Percentiles rank a stretch among this genome's conserved stretches.
Conservation (phyloP, 139 green algal genomes). For the Astrephomene gubernaculifera region DNA sequence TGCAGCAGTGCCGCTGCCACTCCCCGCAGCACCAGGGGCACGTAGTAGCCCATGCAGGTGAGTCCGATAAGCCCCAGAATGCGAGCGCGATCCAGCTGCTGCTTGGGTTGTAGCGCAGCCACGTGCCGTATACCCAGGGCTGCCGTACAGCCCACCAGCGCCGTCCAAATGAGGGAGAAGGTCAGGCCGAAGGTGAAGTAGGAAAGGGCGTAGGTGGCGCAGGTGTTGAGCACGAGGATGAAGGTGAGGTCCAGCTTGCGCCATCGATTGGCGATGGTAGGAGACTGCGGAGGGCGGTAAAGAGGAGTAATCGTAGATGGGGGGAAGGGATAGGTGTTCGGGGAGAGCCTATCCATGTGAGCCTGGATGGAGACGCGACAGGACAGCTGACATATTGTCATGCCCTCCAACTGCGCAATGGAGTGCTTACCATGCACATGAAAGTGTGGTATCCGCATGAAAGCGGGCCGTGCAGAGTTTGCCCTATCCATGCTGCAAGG, state of each 20-base stretch:
- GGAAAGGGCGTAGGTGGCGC: constrained; percentile 40
- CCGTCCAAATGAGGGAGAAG: not conserved
- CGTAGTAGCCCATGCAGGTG: constrained; percentile 42
- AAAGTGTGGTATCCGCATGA: constrained; percentile 36
- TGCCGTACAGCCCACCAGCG: not conserved
- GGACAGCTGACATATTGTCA: no score
- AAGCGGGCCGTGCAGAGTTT: constrained; percentile 34
- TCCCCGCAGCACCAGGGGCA: constrained; percentile 20
- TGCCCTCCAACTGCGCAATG: no score
- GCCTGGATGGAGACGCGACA: no score
- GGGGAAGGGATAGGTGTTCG: no score
- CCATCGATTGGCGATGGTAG: constrained; percentile 28
- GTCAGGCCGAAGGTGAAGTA: constrained; percentile 44
- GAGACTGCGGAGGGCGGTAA: not conserved
- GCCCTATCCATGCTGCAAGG: constrained; percentile 7
- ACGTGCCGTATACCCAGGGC: constrained; percentile 9
- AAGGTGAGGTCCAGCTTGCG: constrained; percentile 45
- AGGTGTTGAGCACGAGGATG: constrained; percentile 44
- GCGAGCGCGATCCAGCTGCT: constrained; percentile 31
- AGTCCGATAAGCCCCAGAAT: constrained; percentile 38
- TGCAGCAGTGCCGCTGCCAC: constrained; percentile 10
- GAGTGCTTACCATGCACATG: constrained; percentile 19
- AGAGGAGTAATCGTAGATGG: not conserved
- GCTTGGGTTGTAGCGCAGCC: constrained; percentile 6
- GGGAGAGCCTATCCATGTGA: no score